These are phyloP conservation scores for Helicocarpus griseus DNA, from an alignment of 2,329 filamentous ascomycete species.

Conservation along the genomic window DNA sequence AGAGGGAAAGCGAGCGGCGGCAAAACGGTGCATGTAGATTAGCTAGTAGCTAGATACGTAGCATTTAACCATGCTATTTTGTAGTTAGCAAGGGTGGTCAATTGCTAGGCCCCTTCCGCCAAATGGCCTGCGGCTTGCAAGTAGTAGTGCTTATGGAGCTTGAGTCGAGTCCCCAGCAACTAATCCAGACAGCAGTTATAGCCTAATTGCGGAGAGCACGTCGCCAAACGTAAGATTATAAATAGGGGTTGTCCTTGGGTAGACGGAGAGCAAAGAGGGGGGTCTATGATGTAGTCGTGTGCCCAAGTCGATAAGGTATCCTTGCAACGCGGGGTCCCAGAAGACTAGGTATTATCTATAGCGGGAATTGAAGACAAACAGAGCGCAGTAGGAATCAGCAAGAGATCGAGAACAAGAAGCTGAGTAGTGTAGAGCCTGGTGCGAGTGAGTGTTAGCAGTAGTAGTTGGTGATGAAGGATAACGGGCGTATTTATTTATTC, in stretches of 20 bases:
- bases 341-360: not conserved
- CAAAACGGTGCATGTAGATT: not conserved
- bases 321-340: not conserved
- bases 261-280: not conserved
- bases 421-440: not conserved
- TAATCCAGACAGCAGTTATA: not conserved
- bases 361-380: not conserved
- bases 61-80: not conserved
- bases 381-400: not conserved
- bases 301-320: not conserved
- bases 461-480: too few relatives aligned
- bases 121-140: not conserved
- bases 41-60: not conserved
- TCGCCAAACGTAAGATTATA: not conserved
- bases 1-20: not conserved
- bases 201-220: not conserved
- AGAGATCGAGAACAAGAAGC: not conserved
- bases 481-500: too few relatives aligned
- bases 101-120: not conserved
- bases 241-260: not conserved
- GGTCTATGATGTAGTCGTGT: not conserved
- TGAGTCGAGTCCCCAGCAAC: not conserved
- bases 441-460: not conserved
- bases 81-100: not conserved
- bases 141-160: not conserved